phyloP scores from a whole-genome alignment of 1,139 yeast species.

The Meyerozyma sp. region DNA sequence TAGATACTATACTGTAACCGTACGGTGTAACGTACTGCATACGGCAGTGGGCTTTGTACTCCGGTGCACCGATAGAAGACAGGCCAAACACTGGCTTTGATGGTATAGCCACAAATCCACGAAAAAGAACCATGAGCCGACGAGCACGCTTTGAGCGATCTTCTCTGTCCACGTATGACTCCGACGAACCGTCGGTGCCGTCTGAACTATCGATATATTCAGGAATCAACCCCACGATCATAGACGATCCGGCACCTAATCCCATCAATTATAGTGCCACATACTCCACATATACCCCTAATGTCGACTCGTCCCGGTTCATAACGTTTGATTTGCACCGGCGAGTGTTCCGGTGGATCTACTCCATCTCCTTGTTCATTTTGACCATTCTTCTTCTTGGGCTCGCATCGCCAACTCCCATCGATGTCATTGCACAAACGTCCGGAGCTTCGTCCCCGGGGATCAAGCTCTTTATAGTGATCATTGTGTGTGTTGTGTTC shows the following conservation, averaged over 20 bases:
- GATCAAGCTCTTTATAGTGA: constrained; percentile 69
- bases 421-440: constrained; percentile 72
- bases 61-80: no score
- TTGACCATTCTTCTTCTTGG: constrained; percentile 37
- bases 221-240: background rate
- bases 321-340: constrained; percentile 25
- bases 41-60: no score
- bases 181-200: background rate
- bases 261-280: background rate
- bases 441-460: constrained; percentile 48
- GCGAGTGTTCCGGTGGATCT: constrained; percentile 44
- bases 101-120: background rate
- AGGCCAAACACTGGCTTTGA: background rate
- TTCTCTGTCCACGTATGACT: background rate
- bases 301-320: constrained; percentile 5
- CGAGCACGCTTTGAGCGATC: background rate
- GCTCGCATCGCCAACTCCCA: constrained; percentile 61
- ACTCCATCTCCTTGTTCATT: constrained; percentile 50
- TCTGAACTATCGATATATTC: background rate
- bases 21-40: no score
- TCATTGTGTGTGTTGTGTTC: constrained; percentile 64
- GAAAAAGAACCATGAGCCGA: background rate
- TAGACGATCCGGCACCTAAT: background rate
- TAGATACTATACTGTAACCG: background rate
- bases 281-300: constrained; percentile 1